Base-by-base conservation (phyloP, 2,329 filamentous ascomycete genomes). In the Helotiales sp. region DNA sequence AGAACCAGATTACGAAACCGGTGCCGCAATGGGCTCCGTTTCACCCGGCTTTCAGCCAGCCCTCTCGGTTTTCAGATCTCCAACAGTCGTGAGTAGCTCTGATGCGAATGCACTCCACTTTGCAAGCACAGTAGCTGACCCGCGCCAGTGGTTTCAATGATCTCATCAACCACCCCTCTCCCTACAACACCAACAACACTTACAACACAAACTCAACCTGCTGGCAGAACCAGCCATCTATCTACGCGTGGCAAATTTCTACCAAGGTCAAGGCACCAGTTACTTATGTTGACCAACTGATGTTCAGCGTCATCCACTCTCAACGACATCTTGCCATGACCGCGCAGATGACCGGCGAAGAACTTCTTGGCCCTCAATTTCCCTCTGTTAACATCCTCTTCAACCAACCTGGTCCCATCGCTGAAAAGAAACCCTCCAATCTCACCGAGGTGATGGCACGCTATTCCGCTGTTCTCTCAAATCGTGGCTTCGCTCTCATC, bases 141-240 rank as follows among this genome's bases (percentile, higher is more conserved):
- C 22, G 4, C 3, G n/a, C 55, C 17, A 60, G 63, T 27, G 60
- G 63, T 25, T 68, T 68, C 54, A 62, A 62, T n/a, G 60, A 66
- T 27, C 17, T 65, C n/a, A 55, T 64, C 34, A 67, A 60, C 36
- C 60, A 61, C 4, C 63, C 60, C 10, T 13, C 33, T n/a, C 55
- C 46, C 29, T n/a, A 27, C 34, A 55, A 38, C 46, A 47, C 42
- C 44, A 52, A 33, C 24, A 51, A 30, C 46, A 29, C 50, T 3
- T 62, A 52, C 42, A 52, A 30, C 48, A 49, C n/a, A n/a, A n/a
- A 38, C 19, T 50, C 58, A 31, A 65, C 62, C 29, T 63, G 62
- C 52, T 70, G 67, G 67, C 68, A 71, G 59, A 49, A 55, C n/a
- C 68, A 70, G 46, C 69, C 69, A 7, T 68, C 66, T 13, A 57